A percentile compares a stretch with the other conserved stretches of the same genome.
These are phyloP conservation scores for Euphorbia schlechtendalii DNA, from an alignment of 441 rosid species.

Conservation along the genomic window DNA sequence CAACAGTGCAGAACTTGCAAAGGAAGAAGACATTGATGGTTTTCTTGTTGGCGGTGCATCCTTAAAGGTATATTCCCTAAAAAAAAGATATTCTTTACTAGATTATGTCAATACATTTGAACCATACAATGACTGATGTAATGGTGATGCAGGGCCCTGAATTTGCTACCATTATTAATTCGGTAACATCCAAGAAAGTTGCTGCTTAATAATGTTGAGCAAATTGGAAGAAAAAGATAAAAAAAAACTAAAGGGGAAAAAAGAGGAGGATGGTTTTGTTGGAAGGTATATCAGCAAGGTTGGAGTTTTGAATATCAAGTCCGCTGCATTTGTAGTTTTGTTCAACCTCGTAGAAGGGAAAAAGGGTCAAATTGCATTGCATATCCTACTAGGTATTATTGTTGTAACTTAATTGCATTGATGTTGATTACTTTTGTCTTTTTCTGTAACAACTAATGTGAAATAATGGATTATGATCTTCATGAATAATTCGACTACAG, in stretches of 20 bases:
- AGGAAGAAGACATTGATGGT: conserved; percentile 94
- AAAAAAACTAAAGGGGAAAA: too few species aligned
- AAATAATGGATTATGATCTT: too few species aligned
- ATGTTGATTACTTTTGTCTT: background rate
- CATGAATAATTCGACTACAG: too few species aligned
- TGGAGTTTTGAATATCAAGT: conserved; percentile 22
- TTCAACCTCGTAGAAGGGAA: conserved; percentile 13
- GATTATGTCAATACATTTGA: background rate
- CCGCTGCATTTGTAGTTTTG: conserved; percentile 6
- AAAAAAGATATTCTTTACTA: background rate
- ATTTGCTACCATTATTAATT: conserved; percentile 90
- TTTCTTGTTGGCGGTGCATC: conserved; percentile 99
- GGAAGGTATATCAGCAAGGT: conserved; percentile 20
- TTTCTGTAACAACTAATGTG: conserved; percentile 1
- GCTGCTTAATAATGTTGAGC: conserved; percentile 47
- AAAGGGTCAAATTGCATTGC: background rate
- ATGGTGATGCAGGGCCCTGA: conserved; percentile 72
- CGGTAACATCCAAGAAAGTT: conserved; percentile 80
- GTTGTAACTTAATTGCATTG: conserved; percentile 3
- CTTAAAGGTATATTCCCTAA: conserved; percentile 51
- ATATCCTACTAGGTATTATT: background rate
- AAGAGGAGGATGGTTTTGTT: conserved; percentile 16
- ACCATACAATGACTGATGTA: background rate
- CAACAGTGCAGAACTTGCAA: conserved; percentile 88
- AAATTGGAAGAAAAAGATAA: conserved; percentile 21